phyloP scores from a whole-genome alignment of 257 asterid genomes.

The Plantago elongata region DNA sequence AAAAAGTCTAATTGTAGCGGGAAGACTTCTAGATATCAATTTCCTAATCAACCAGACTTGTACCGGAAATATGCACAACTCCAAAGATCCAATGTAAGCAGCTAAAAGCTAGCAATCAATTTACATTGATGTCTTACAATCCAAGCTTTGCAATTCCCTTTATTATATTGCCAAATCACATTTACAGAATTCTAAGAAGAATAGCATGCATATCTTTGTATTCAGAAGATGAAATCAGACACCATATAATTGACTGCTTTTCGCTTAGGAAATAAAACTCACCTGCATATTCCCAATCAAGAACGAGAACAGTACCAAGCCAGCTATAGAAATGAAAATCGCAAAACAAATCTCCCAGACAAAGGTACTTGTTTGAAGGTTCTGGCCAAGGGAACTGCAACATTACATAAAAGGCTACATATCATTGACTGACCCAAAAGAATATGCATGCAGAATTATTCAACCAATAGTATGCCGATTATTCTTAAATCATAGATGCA shows the following conservation, averaged over 20 bases:
- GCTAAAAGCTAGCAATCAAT: too few species aligned
- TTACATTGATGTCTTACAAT: too few species aligned
- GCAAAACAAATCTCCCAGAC: conserved; percentile 98
- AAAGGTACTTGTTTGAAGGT: conserved; percentile 84
- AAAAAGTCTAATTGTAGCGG: too few species aligned
- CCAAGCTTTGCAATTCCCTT: too few species aligned
- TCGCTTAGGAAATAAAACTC: conserved; percentile 4
- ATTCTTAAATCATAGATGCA: too few species aligned
- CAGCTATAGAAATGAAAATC: conserved; percentile 81
- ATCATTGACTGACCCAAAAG: conserved; percentile 6
- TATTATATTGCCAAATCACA: too few species aligned
- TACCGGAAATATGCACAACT: too few species aligned
- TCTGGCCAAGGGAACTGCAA: conserved; percentile 97
- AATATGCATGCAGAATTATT: conserved; percentile 9
- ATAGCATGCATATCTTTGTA: not conserved
- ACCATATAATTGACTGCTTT: not conserved
- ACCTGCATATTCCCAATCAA: conserved; percentile 99
- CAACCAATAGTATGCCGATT: not conserved
- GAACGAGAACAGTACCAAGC: conserved; percentile 89
- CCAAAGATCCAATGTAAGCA: too few species aligned
- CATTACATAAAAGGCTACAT: conserved; percentile 13
- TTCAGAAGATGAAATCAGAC: not conserved
- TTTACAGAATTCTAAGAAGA: too few species aligned
- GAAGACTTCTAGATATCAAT: not conserved
- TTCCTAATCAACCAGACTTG: not conserved